These are phyloP conservation scores for Phytophthora sp. DNA, from an alignment of 352 stramenopile genomes.

Conservation along the genomic window DNA sequence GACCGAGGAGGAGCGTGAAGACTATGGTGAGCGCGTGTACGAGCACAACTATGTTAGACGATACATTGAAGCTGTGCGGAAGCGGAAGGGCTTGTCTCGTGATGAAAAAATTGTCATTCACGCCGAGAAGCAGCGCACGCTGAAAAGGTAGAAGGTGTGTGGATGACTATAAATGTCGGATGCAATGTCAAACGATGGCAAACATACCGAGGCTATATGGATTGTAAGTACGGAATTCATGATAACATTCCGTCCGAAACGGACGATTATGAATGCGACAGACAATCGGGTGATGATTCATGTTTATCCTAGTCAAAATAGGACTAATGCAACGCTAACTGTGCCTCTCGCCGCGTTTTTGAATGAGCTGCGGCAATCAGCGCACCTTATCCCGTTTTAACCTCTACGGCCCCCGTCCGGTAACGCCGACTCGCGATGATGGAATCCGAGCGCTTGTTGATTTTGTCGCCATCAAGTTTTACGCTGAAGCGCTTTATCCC, in stretches of 20 bases:
- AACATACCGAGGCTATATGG: too few species aligned
- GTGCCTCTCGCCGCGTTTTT: constrained; percentile 5
- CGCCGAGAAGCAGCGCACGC: constrained; percentile 96
- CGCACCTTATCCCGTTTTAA: not conserved
- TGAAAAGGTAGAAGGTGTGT: constrained; percentile 79
- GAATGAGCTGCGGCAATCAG: constrained; percentile 16
- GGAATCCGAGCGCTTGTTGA: constrained; percentile 5
- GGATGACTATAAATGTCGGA: not conserved
- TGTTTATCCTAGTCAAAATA: constrained; percentile 16
- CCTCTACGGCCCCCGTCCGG: constrained; percentile 1
- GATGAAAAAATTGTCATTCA: constrained; percentile 96
- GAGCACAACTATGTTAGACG: constrained; percentile 94
- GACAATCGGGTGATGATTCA: not conserved
- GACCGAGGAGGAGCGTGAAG: constrained; percentile 95
- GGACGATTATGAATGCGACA: not conserved
- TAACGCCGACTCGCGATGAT: constrained; percentile 16
- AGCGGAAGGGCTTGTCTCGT: constrained; percentile 93
- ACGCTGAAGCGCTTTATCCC: constrained; percentile 31
- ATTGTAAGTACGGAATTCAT: too few species aligned
- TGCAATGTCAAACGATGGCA: not conserved
- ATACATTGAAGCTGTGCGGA: constrained; percentile 94
- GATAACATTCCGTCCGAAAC: constrained; percentile 7
- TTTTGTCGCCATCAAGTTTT: too few species aligned
- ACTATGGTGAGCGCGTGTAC: constrained; percentile 93
- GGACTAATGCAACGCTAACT: constrained; percentile 5